Evolutionary conservation across 2,329 filamentous ascomycete species (phyloP), one percentile per base, ranked within the genome.

Genomic region (Thelonectria olida): DNA sequence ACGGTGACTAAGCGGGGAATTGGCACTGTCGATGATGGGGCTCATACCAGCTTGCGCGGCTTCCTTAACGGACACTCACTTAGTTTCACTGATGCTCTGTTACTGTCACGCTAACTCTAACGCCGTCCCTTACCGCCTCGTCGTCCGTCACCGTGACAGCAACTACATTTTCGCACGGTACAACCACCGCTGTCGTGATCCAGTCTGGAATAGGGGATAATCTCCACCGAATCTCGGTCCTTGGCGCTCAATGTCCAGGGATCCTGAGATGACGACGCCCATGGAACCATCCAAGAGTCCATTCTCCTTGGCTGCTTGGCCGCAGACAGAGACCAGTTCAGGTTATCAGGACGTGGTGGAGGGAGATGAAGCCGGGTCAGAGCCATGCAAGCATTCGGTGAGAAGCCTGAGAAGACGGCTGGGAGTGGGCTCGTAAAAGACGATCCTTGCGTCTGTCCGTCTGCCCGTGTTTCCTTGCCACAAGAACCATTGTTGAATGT

Each of bases 191-290:
- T 47, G 54, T 39, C 38, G 38, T 51, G 54, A 50, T 62, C 28
- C 42, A 23, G 39, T 45, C 47, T 28, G 54, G 44, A 71, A 72
- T 58, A 72, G 70, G 70, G 58, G 69, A 68, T 49, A 68, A 70
- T 72, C 67, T 70, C 70, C 70, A 72, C 70, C 42, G 61, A 42
- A 66, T 61, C 63, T 70, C 67, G 57, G 62, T 62, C 42, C 52
- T 54, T 54, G 58, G 44, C 54, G 28, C 20, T 41, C 48, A 57
- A 47, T 49, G 8, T 31, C 51, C 56, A 60, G 38, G 61, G 45
- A 48, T 28, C 36, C 25, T 38, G 19, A 17, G 45, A 51, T 60
- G 52, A 55, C 58, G 58, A 55, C 22, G 57, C 57, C 15, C 38
- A 17, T 50, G 34, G 28, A 53, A 31, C 54, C 54, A 54, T 52